Evolutionary conservation across 768 basidiomycete species (phyloP), one percentile per base, ranked within the genome.

Genomic region (Mycena belliarum): DNA sequence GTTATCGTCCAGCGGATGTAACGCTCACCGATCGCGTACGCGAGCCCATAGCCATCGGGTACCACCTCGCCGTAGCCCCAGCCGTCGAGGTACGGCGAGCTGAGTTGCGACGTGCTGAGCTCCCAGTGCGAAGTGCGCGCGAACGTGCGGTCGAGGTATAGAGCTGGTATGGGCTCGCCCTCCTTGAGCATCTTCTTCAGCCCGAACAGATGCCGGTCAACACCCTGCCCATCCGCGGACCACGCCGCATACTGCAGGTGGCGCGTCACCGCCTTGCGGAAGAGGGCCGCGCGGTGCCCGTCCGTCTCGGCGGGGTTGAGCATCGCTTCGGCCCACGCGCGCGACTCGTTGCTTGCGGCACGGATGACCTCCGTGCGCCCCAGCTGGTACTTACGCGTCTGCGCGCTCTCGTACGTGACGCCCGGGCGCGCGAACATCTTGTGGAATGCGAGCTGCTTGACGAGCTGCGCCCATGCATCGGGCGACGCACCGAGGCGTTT

Each of bases 21-120:
- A 49, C 86, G 73, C 57, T 91, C 86, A 29, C 87, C 91, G 67
- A 99, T 95, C 4, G 91, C 80, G 73, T 99, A 98, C 29, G 92
- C 85, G 28, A 98, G 73, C 20, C 96, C 96, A 66, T 92, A 96
- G 4, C 95, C 96, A 62, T 96, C 93, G 1, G 85, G 81, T 0
- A 97, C 95, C 26, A 98, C 95, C 82, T 96, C 93, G 9, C 95
- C 94, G 69, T 98, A 98, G 15, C 96, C 97, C 96, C 96, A 98
- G 21, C 94, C 94, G 65, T 95, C 92, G 32, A 99, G 76, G 71
- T 81, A 95, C 49, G 78, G 79, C 42, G 85, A 88, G 48, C 87
- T 88, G 55, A 98, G 75, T 72, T 97, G 92, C 60, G 87, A 89
- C 20, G 97, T 99, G 38, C 88, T 91, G 64, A 98, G 75, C 73